Conservation (phyloP, 164 flowering plant genomes). For the Magnolia officinalis region DNA sequence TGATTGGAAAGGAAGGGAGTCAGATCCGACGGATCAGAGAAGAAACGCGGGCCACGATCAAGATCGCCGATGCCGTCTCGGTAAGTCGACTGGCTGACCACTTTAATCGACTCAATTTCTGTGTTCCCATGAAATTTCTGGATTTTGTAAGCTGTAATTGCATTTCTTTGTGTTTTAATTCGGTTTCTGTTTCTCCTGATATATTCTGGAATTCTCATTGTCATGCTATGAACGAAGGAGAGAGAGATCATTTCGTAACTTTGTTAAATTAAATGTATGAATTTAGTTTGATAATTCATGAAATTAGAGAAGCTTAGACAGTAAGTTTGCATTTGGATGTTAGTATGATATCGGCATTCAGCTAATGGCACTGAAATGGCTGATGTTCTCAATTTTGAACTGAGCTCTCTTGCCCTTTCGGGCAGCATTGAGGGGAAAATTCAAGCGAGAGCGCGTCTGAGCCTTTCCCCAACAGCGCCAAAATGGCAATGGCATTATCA, state of each 20-base stretch:
- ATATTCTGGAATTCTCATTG: not conserved
- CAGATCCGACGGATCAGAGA: slow-evolving; percentile 78
- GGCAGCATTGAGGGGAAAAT: not conserved
- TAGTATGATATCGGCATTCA: not conserved
- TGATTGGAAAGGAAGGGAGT: slow-evolving; percentile 68
- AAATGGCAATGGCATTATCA: not conserved
- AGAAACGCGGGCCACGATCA: slow-evolving; percentile 66
- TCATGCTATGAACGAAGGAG: not conserved
- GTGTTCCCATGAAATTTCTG: not conserved
- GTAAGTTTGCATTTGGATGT: not conserved
- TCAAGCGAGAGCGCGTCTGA: not conserved
- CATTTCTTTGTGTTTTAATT: not conserved
- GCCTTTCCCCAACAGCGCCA: not conserved
- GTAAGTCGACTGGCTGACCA: slow-evolving; percentile 30
- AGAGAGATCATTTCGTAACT: not conserved
- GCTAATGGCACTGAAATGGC: not conserved
- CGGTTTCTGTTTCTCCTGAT: not conserved
- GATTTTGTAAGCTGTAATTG: no score
- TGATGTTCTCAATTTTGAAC: not conserved
- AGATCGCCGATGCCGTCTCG: slow-evolving; percentile 75
- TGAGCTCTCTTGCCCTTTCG: not conserved
- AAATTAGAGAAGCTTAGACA: not conserved
- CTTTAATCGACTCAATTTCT: not conserved
- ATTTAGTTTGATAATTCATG: not conserved
- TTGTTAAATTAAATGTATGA: not conserved